These are phyloP conservation scores for Aegilops speltoides DNA, from an alignment of 176 grass and related monocot species.

Conservation along the genomic window DNA sequence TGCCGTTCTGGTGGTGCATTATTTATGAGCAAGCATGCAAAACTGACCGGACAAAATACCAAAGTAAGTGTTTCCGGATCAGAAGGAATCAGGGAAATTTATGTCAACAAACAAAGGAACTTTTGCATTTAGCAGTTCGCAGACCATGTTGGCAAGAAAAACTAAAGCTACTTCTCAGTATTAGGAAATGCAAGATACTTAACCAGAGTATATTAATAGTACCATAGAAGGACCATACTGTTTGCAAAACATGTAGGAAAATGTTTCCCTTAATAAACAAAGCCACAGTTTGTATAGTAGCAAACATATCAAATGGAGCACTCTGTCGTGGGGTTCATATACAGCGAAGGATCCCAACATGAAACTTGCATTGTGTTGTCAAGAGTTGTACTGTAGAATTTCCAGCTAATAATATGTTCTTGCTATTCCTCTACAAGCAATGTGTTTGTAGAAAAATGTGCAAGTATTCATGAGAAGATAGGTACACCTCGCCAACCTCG, in stretches of 20 bases:
- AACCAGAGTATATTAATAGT: no score
- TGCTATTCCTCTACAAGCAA: background rate
- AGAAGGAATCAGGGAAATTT: background rate
- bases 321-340: no score
- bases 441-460: background rate
- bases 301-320: background rate
- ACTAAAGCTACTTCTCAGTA: background rate
- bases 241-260: background rate
- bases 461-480: background rate
- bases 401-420: background rate
- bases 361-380: background rate
- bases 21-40: constrained; percentile 4
- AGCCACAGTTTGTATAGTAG: background rate
- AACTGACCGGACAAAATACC: background rate
- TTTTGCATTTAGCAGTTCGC: background rate
- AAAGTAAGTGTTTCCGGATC: background rate
- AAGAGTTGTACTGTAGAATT: background rate
- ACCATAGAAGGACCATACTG: background rate
- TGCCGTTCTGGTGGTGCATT: background rate
- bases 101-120: background rate
- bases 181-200: background rate
- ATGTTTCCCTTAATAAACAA: background rate
- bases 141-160: background rate
- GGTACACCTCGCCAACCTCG: background rate
- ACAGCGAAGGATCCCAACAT: background rate